Evolutionary conservation across 1,284 basidiomycete genomes (phyloP).

Genomic region (Neolentinus lepideus): DNA sequence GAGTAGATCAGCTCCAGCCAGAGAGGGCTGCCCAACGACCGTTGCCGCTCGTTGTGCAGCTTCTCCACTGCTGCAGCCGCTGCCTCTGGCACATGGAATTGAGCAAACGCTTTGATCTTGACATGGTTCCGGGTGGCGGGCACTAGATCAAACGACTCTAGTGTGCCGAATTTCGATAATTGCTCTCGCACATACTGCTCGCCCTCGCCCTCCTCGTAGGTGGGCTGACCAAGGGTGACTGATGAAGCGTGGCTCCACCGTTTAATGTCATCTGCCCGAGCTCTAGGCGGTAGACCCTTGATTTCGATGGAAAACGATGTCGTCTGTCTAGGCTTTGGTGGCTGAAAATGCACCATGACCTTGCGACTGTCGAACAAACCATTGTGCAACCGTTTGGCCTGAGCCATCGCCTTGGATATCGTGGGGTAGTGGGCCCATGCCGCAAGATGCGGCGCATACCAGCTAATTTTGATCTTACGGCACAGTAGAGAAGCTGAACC

Average conservation of each 20-base stretch:
- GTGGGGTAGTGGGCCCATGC: conserved; percentile 20
- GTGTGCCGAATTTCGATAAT: conserved; percentile 10
- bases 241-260: conserved; percentile 13
- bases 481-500: conserved; percentile 17
- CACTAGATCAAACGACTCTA: conserved; percentile 19
- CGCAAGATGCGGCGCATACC: conserved; percentile 17
- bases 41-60: conserved; percentile 13
- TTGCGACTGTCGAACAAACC: conserved; percentile 12
- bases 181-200: conserved; percentile 8
- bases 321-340: conserved; percentile 12
- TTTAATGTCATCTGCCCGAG: conserved; percentile 7
- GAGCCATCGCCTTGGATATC: conserved; percentile 12
- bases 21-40: conserved; percentile 14
- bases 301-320: conserved; percentile 20
- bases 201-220: conserved; percentile 9
- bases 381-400: conserved; percentile 14
- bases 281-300: conserved; percentile 16
- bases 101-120: conserved; percentile 20
- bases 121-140: conserved; percentile 7
- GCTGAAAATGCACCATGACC: conserved; percentile 15
- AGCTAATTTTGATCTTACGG: conserved; percentile 20
- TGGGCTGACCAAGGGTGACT: conserved; percentile 12
- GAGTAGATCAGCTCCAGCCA: conserved; percentile 22
- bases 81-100: conserved; percentile 17
- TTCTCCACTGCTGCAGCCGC: conserved; percentile 14